phyloP scores from a whole-genome alignment of 345 rosid species.

The Ceriops zippeliana region DNA sequence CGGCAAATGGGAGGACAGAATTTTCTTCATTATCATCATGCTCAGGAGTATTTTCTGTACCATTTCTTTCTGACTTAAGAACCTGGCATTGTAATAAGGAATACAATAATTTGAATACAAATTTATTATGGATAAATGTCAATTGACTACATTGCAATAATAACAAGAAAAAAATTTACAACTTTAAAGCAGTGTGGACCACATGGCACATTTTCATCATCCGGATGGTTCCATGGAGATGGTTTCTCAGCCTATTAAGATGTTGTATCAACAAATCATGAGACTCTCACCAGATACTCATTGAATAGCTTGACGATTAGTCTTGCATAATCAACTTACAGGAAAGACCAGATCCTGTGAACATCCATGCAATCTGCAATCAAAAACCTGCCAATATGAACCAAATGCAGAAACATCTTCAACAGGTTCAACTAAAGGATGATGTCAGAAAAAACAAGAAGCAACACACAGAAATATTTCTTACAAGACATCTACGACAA shows the following conservation, averaged over 20 bases:
- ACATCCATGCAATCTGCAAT: conserved; percentile 98
- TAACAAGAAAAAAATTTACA: conserved; percentile 39
- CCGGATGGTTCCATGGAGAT: conserved; percentile 57
- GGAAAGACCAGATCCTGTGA: conserved; percentile 97
- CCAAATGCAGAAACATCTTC: conserved; percentile 7
- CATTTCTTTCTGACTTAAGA: conserved; percentile 52
- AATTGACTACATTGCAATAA: not conserved
- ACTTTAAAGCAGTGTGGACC: conserved; percentile 69
- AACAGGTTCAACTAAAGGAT: not conserved
- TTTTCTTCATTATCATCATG: conserved; percentile 48
- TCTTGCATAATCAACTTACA: conserved; percentile 48
- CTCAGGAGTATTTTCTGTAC: conserved; percentile 27
- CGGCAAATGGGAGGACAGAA: conserved; percentile 42
- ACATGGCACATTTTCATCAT: conserved; percentile 66
- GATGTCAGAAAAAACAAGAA: conserved; percentile 6
- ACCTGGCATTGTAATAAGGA: conserved; percentile 35
- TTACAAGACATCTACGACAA: conserved; percentile 96
- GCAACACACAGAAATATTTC: conserved; percentile 21
- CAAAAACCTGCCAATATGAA: conserved; percentile 70
- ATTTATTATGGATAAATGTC: conserved; percentile 12
- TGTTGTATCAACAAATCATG: conserved; percentile 19
- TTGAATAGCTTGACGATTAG: conserved; percentile 22
- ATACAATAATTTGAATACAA: conserved; percentile 13
- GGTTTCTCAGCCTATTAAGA: conserved; percentile 77
- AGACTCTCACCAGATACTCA: conserved; percentile 18